phyloP scores from a whole-genome alignment of 176 grass and related monocot genomes.

The Chrysopogon serrulatus region DNA sequence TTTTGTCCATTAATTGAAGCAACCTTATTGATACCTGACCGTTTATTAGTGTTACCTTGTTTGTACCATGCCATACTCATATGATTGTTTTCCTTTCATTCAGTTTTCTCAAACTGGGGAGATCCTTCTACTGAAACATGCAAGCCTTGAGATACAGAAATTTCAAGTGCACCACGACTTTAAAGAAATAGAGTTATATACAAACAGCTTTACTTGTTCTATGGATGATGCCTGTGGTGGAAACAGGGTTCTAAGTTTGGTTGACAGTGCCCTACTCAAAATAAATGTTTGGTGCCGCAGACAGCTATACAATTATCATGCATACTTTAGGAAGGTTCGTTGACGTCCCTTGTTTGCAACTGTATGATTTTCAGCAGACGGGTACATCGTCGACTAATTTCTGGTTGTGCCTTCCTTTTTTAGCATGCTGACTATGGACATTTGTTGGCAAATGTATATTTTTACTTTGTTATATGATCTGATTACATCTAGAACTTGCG shows the following conservation, averaged over 20 bases:
- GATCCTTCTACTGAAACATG: conserved; percentile 59
- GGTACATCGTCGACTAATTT: not conserved
- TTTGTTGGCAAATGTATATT: not conserved
- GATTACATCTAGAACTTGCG: not conserved
- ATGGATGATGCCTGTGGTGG: conserved; percentile 43
- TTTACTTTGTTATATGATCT: not conserved
- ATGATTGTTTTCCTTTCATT: conserved; percentile 31
- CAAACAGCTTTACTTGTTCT: conserved; percentile 69
- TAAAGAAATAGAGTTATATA: conserved; percentile 59
- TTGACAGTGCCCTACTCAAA: conserved; percentile 58
- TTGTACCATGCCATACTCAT: conserved; percentile 9
- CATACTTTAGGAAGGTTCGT: conserved; percentile 73
- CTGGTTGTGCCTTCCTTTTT: not conserved
- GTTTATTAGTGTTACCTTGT: conserved; percentile 12
- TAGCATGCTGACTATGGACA: not conserved
- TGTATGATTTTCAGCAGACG: not conserved
- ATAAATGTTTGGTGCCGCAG: conserved; percentile 54
- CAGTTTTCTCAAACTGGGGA: conserved; percentile 79
- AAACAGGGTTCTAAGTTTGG: conserved; percentile 50
- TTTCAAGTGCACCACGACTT: conserved; percentile 30
- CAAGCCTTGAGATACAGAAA: conserved; percentile 56
- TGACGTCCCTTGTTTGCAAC: conserved; percentile 4
- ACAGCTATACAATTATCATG: conserved; percentile 80
- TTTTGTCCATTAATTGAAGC: not conserved
- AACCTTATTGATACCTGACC: not conserved